phyloP scores from a whole-genome alignment of 2,329 filamentous ascomycete species.

The Penicillium italicum region DNA sequence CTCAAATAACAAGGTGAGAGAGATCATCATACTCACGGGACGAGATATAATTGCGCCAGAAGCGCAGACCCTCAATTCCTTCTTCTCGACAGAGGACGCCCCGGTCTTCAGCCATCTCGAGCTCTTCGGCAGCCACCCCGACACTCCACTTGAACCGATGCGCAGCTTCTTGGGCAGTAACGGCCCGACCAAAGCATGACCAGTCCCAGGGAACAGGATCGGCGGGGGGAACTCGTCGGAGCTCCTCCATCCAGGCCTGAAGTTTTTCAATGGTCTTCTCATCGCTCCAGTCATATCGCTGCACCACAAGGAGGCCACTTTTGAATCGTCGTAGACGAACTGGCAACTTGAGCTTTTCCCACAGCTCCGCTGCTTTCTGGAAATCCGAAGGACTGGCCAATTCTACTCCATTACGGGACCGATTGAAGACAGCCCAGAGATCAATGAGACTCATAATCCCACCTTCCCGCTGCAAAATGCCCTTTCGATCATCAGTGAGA shows the following conservation, averaged over 20 bases:
- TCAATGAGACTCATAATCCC: constrained; percentile 89
- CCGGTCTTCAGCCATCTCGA: constrained; percentile 94
- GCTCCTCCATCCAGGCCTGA: constrained; percentile 69
- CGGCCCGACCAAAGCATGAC: constrained; percentile 72
- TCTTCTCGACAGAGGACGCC: constrained; percentile 87
- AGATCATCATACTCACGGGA: background rate
- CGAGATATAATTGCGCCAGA: constrained; percentile 74
- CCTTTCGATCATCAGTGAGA: constrained; percentile 76
- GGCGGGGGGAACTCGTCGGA: constrained; percentile 64
- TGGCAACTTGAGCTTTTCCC: constrained; percentile 82
- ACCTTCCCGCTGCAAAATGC: constrained; percentile 72
- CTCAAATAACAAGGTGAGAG: constrained; percentile 6
- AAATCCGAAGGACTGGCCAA: constrained; percentile 90
- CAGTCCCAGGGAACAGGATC: constrained; percentile 71
- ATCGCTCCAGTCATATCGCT: constrained; percentile 81
- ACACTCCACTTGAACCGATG: constrained; percentile 96
- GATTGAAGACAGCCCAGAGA: constrained; percentile 92
- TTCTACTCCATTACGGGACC: constrained; percentile 87
- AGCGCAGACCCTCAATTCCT: constrained; percentile 82
- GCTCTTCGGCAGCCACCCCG: constrained; percentile 88
- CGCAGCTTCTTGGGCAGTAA: constrained; percentile 85
- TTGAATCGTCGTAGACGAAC: constrained; percentile 85
- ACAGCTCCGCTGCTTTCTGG: constrained; percentile 80
- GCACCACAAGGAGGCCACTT: constrained; percentile 90
- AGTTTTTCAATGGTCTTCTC: constrained; percentile 80